Base-by-base conservation (phyloP, 108 stramenopile genomes). In the Epithemia pelagica region DNA sequence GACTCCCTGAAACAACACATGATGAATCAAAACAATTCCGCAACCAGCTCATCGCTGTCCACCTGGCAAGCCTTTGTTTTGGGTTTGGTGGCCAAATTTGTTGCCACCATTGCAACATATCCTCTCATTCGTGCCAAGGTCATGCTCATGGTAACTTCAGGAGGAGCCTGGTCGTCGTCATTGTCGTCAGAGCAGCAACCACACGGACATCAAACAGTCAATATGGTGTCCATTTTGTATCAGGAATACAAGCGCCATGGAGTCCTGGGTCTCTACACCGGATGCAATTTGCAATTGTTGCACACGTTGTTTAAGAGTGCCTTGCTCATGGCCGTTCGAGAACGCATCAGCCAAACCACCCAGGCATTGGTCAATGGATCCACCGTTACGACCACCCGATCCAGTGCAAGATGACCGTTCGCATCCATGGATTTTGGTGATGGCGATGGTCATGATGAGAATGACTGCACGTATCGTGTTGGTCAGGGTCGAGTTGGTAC, bases 121-220 rank as follows among this genome's bases (percentile, higher is more conserved):
- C 96, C 96, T 0, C 70, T 97, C 23, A 96, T 97, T 61, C 88
- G 96, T 46, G 90, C 92, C 28, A 97, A 97, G 71, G 88, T 96
- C 33, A 70, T 96, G 52, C 61, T 97, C 70, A 96, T 97, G 94
- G 84, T 88, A 2, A 62, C 74, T 18, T 0, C 21, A 30, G 22
- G 20, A 20, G 29, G 18, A 19, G 10, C 15, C 10, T n/a, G n/a
- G n/a, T 37, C 64, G 28, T 37, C 26, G 15, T n/a, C 37, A 8
- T 22, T 5, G 2, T 27, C 26, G 3, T 60, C 63, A 28, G 30
- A 69, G 28, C 52, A 59, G 29, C 58, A 67, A 23, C 32, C 62
- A 55, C 59, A 67, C 33, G 0, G 58, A 28, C 37, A 46, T 5
- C 15, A 5, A 5, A 1, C 59, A 64, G 66, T 46, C 10, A 62